Evolutionary conservation across 177 flowering plant genomes (phyloP), one percentile per base, ranked within the genome.

Genomic region (Telopea speciosissima): DNA sequence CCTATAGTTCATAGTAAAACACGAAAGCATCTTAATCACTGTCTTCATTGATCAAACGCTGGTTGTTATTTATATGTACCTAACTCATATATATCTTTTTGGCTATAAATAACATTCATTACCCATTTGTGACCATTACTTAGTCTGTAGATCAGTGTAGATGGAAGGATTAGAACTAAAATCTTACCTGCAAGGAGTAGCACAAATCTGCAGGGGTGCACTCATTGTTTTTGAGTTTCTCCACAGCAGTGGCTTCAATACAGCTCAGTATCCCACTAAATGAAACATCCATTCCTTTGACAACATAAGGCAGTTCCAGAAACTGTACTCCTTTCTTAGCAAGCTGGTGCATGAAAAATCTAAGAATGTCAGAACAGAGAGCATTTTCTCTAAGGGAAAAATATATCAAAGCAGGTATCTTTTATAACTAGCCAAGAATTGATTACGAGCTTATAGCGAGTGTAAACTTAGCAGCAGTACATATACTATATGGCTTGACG

Each of bases 161-260:
- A 62, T 9, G 33, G n/a, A 28, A 63, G 23, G 7, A 28, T 63
- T 21, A 8, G 13, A 14, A 25, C 3, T 62, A 9, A 5, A 62
- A 24, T 33, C 49, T 74, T 71, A 86, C 94, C 85, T 89, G 94
- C 45, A 89, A 81, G 65, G 91, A 89, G 73, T 89, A 89, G 75
- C 91, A 89, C 83, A 89, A 84, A 63, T 89, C 94, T 69, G 90
- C 94, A 71, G 94, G 91, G 24, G 94, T 86, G 82, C 94, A 89
- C 80, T 89, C 94, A 54, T 86, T 81, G 67, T 76, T 85, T 70
- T 86, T 82, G n/a, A 88, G 90, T 81, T 86, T 85, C 79, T 89
- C 90, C 61, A 69, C 82, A 31, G 94, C 87, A 70, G 88, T 83
- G 69, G 89, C 79, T 81, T 89, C 94, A 65, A 85, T 86, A 62